Conservation (phyloP, 345 rosid genomes). For the Eucalyptus brandiana region DNA sequence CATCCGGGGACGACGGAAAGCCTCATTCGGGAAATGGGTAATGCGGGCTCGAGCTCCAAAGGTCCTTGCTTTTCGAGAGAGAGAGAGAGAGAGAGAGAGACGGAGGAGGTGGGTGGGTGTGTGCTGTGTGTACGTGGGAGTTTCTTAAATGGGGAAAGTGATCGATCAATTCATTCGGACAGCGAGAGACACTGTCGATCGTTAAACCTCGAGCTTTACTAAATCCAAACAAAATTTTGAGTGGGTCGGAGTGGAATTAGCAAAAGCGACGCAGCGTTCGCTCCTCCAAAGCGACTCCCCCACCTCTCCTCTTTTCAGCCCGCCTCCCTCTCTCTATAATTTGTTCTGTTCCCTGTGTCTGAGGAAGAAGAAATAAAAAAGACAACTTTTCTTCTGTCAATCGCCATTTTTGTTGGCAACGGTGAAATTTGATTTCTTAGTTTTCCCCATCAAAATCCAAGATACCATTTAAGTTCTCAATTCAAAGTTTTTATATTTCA, state of each 20-base stretch:
- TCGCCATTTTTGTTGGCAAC: not conserved
- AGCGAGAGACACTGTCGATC: not conserved
- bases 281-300: not conserved
- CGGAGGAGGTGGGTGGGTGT: not conserved
- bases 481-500: not conserved
- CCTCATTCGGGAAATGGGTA: not conserved
- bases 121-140: not conserved
- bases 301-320: not conserved
- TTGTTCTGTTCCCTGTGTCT: not conserved
- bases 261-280: constrained; percentile 9
- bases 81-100: not conserved
- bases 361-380: not conserved
- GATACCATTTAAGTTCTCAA: not conserved
- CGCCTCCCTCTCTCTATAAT: not conserved
- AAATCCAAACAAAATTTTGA: not conserved
- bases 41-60: not conserved
- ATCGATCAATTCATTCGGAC: not conserved
- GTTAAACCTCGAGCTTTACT: not conserved
- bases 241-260: constrained; percentile 12
- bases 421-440: not conserved
- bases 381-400: not conserved
- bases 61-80: not conserved
- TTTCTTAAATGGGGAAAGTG: not conserved
- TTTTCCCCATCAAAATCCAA: not conserved
- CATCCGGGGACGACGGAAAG: not conserved